A percentile compares a stretch with the other conserved stretches of the same genome.
Conservation (phyloP, 2,329 filamentous ascomycete species). For the Xylariaceae sp. region DNA sequence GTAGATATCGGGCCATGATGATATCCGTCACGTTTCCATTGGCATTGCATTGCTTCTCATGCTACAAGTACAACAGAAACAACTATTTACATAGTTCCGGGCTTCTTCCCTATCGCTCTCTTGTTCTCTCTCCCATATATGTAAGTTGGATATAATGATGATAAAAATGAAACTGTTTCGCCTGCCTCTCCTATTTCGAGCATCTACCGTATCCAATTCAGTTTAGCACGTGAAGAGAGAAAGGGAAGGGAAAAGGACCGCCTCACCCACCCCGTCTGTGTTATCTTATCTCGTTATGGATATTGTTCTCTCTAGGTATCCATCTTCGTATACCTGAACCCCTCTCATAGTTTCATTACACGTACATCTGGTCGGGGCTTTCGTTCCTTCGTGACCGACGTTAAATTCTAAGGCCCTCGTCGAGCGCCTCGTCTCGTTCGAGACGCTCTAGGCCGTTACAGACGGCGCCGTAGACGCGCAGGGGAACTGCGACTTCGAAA, state of each 20-base stretch:
- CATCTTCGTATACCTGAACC: constrained; percentile 6
- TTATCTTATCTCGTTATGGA: constrained; percentile 6
- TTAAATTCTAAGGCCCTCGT: constrained; percentile 36
- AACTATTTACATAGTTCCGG: not conserved
- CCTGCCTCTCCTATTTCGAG: too few relatives aligned
- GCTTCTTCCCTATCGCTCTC: not conserved
- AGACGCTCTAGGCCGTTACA: constrained; percentile 52
- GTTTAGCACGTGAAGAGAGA: not conserved
- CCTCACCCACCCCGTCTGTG: not conserved
- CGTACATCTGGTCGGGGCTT: not conserved
- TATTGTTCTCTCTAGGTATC: constrained; percentile 2
- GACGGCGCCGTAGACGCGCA: constrained; percentile 70
- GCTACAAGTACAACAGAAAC: not conserved
- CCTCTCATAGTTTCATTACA: not conserved
- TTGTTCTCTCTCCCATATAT: not conserved
- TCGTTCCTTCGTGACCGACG: not conserved
- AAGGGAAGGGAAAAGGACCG: not conserved
- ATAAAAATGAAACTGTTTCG: not conserved
- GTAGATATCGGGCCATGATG: too few relatives aligned
- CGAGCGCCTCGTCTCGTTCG: constrained; percentile 50
- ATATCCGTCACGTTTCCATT: not conserved
- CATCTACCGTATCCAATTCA: not conserved
- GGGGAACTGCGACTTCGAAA: constrained; percentile 81
- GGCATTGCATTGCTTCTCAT: not conserved
- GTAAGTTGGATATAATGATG: not conserved